phyloP scores from a whole-genome alignment of 2,329 filamentous ascomycete species.

The Colletotrichum noveboracense region DNA sequence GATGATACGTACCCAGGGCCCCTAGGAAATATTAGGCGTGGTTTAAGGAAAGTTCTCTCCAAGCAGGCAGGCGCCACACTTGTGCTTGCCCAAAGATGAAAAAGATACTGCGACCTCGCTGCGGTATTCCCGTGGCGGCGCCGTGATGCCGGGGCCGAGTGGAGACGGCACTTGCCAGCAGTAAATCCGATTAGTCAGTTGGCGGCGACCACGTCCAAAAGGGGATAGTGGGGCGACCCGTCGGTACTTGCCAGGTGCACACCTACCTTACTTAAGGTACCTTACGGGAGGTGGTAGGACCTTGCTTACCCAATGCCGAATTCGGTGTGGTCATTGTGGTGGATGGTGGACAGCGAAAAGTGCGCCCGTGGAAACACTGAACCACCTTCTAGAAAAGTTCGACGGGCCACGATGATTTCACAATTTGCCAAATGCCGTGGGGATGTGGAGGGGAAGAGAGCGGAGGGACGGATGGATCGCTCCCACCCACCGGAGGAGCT shows the following conservation, averaged over 20 bases:
- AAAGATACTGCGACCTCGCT: not conserved
- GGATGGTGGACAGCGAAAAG: not conserved
- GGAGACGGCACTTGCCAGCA: constrained; percentile 9
- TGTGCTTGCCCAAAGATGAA: not conserved
- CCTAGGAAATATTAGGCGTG: not conserved
- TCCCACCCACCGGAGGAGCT: not conserved
- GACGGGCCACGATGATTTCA: constrained; percentile 8
- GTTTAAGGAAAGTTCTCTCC: not conserved
- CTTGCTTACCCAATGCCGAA: not conserved
- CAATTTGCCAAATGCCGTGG: not conserved
- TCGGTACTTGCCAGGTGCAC: not conserved
- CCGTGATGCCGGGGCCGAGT: not conserved
- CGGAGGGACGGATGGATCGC: not conserved
- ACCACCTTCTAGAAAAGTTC: constrained; percentile 13
- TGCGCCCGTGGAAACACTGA: not conserved
- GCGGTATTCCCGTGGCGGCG: not conserved
- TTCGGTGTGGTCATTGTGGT: not conserved
- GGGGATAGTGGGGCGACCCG: not conserved
- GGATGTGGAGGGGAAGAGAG: not conserved
- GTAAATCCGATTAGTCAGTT: constrained; percentile 14
- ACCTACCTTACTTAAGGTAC: too few relatives aligned
- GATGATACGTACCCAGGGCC: not conserved
- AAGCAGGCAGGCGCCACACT: not conserved
- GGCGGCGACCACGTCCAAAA: not conserved
- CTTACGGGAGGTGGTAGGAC: too few relatives aligned